Evolutionary conservation across 768 basidiomycete genomes (phyloP).

Genomic region (Hortiboletus flavorubellus): DNA sequence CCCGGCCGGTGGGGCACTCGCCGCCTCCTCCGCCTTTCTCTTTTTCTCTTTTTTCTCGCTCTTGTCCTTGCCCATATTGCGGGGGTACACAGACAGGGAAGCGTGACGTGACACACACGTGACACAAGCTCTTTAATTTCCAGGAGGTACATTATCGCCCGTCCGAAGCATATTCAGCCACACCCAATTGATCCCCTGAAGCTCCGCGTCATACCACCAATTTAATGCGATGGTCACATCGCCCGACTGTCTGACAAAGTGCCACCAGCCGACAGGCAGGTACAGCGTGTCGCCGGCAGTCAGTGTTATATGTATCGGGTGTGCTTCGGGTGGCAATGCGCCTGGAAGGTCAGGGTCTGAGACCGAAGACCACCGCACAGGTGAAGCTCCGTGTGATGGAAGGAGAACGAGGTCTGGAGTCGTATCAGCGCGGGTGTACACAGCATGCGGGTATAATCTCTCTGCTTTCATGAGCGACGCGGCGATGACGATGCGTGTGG

Average conservation of each 20-base stretch:
- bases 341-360: constrained; percentile 50
- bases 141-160: constrained; percentile 17
- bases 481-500: background rate
- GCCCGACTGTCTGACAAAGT: constrained; percentile 74
- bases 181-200: constrained; percentile 68
- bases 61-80: constrained; percentile 67
- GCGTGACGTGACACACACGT: constrained; percentile 22
- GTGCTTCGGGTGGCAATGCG: constrained; percentile 48
- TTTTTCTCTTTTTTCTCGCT: constrained; percentile 75
- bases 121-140: constrained; percentile 31
- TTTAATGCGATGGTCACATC: constrained; percentile 69
- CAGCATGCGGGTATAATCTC: constrained; percentile 62
- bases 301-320: constrained; percentile 66
- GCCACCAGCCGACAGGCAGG: constrained; percentile 95
- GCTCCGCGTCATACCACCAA: constrained; percentile 88
- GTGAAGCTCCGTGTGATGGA: constrained; percentile 34
- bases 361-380: constrained; percentile 83
- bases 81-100: background rate
- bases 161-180: constrained; percentile 61
- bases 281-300: constrained; percentile 77
- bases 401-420: constrained; percentile 26
- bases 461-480: constrained; percentile 38
- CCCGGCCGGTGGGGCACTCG: constrained; percentile 22
- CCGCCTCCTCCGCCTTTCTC: constrained; percentile 43
- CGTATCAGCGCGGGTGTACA: constrained; percentile 43